These are phyloP conservation scores for Eimeria tenella DNA, from an alignment of 169 alveolate genomes.

Conservation along the genomic window DNA sequence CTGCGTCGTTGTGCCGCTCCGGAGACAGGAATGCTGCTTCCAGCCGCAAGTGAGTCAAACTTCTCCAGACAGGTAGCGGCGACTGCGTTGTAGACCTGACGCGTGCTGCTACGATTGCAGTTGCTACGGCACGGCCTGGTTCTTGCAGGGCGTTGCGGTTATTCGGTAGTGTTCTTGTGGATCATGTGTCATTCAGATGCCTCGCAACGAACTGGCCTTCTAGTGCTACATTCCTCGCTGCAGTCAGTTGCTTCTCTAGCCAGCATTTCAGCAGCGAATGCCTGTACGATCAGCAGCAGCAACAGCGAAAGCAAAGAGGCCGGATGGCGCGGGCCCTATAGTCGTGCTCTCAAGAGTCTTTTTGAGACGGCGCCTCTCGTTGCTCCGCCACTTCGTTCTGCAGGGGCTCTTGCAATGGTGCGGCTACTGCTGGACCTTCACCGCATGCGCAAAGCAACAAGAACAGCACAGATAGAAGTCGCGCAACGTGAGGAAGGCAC, in stretches of 20 bases:
- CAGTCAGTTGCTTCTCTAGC: conserved; percentile 63
- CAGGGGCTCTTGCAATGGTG: conserved; percentile 66
- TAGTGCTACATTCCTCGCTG: conserved; percentile 48
- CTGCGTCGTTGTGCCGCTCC: conserved; percentile 56
- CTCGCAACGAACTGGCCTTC: conserved; percentile 58
- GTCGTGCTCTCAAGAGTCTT: conserved; percentile 14
- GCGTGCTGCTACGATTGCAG: too few species aligned
- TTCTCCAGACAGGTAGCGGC: too few species aligned
- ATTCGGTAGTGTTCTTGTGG: conserved; percentile 1
- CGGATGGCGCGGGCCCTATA: conserved; percentile 51
- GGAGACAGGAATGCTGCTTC: conserved; percentile 47
- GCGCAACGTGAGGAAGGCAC: conserved; percentile 16
- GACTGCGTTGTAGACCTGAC: too few species aligned
- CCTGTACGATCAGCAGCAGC: conserved; percentile 37
- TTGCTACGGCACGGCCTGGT: not conserved
- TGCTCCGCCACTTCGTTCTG: conserved; percentile 61
- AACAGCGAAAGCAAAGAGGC: conserved; percentile 41
- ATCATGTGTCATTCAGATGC: conserved; percentile 35
- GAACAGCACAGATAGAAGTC: not conserved
- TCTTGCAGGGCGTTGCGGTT: not conserved
- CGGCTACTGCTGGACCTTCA: conserved; percentile 64
- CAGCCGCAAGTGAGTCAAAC: conserved; percentile 52
- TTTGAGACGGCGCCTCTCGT: conserved; percentile 54
- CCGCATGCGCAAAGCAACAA: conserved; percentile 52
- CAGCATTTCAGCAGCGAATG: conserved; percentile 40